Percentiles rank a stretch among this genome's conserved stretches.
phyloP scores from a whole-genome alignment of 2,329 filamentous ascomycete genomes.

The Camillea tinctor region DNA sequence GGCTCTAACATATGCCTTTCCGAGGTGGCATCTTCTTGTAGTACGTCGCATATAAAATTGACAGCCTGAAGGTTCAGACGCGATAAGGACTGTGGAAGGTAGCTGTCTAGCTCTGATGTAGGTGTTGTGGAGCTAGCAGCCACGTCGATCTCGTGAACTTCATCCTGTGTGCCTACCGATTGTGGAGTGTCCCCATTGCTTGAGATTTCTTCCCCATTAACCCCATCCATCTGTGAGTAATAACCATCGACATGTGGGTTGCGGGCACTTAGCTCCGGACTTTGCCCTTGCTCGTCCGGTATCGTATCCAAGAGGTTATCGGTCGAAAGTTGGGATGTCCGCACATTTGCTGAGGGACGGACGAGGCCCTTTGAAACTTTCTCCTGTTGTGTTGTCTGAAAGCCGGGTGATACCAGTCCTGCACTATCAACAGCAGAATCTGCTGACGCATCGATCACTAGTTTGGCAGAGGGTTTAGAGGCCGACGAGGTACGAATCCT shows the following conservation, averaged over 20 bases:
- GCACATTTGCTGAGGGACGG: conserved; percentile 20
- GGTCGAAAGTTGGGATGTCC: conserved; percentile 20
- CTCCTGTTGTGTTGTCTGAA: conserved; percentile 19
- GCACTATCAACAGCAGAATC: conserved; percentile 22
- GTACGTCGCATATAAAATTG: conserved; percentile 59
- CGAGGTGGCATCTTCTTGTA: conserved; percentile 54
- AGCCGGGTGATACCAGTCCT: conserved; percentile 18
- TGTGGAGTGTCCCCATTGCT: conserved; percentile 18
- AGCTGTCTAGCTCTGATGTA: conserved; percentile 29
- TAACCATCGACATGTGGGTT: conserved; percentile 11
- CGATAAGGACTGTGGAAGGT: conserved; percentile 57
- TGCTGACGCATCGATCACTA: conserved; percentile 21
- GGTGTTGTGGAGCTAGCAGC: conserved; percentile 10
- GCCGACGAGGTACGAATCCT: conserved; percentile 31
- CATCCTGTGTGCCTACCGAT: conserved; percentile 21
- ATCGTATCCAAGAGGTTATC: conserved; percentile 19
- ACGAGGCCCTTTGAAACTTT: conserved; percentile 24
- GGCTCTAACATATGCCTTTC: conserved; percentile 51
- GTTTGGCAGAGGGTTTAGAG: conserved; percentile 23
- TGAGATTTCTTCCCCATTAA: conserved; percentile 22
- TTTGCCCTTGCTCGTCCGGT: conserved; percentile 12
- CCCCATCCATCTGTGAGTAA: conserved; percentile 21
- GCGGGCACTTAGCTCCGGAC: conserved; percentile 10
- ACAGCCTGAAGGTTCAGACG: conserved; percentile 54
- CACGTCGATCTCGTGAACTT: conserved; percentile 17